These are phyloP conservation scores for Parachaetomium inaequale DNA, from an alignment of 495 filamentous ascomycete genomes.

Conservation along the genomic window DNA sequence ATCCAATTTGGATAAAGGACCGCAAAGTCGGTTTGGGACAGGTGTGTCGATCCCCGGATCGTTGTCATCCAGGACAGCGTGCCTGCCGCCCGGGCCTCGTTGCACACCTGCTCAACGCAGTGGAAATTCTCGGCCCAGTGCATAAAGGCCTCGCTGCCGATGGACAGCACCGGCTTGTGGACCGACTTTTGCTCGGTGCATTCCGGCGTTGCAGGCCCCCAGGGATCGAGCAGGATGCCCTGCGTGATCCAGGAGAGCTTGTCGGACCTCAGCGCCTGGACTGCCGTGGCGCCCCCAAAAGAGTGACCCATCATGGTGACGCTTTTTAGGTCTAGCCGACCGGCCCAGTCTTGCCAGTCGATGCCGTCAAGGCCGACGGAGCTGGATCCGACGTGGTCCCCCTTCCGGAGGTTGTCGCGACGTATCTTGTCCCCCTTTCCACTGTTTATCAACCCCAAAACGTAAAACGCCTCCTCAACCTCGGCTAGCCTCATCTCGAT, in stretches of 20 bases:
- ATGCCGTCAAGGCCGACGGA: constrained; percentile 41
- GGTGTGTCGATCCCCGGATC: constrained; percentile 55
- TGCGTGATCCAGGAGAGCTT: constrained; percentile 51
- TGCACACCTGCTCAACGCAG: constrained; percentile 46
- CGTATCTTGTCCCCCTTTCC: constrained; percentile 41
- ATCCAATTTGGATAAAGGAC: constrained; percentile 55
- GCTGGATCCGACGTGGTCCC: constrained; percentile 50
- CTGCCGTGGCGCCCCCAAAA: constrained; percentile 61
- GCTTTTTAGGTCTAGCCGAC: constrained; percentile 46
- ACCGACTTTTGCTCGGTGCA: constrained; percentile 42
- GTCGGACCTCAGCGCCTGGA: constrained; percentile 53
- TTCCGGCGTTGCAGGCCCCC: constrained; percentile 47
- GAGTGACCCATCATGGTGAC: constrained; percentile 63
- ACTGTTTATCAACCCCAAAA: constrained; percentile 52
- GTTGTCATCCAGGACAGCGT: constrained; percentile 55
- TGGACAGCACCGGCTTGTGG: constrained; percentile 49
- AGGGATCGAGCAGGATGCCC: constrained; percentile 58
- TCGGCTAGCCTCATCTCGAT: constrained; percentile 63
- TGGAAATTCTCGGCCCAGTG: constrained; percentile 58
- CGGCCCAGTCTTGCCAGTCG: constrained; percentile 40
- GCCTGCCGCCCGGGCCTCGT: constrained; percentile 47
- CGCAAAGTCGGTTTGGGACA: constrained; percentile 58
- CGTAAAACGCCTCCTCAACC: constrained; percentile 53
- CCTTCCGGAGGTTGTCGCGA: constrained; percentile 46
- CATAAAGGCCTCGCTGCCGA: constrained; percentile 61